Base-by-base conservation (phyloP, 176 grass and related monocot species). In the Rhipidocladum racemiflorum region DNA sequence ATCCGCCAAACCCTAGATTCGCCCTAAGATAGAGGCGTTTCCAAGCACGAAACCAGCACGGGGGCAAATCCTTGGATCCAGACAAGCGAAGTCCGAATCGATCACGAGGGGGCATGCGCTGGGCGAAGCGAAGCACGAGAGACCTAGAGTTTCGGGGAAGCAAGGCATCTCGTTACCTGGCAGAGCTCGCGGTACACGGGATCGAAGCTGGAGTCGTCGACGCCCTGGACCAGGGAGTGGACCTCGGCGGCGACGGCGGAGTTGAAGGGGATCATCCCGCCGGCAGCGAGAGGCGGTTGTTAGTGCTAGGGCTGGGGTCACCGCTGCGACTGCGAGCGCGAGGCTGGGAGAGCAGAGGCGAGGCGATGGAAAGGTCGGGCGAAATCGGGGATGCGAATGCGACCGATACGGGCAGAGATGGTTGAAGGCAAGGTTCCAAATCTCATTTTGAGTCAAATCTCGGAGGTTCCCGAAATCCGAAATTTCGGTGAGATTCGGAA, bases 181-280 rank as follows among this genome's bases (percentile, higher is more conserved):
- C 77, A 89, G 65, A 89, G 88, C 56, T 89, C 83, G 83, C 83
- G 83, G 24, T 64, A 76, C 65, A 81, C 76, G 36, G 77, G 54
- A 7, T 81, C 77, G 72, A 76, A 86, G 89, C 85, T 91, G 80
- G 87, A 90, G 11, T 85, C 87, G 62, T 85, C 85, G 45, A 83
- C 84, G 72, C 67, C 78, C 76, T 87, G 89, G 21, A 95, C 38
- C 82, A 99, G 85, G 34, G 78, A 60, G 70, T 89, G 92, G 43
- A 95, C 88, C 84, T 93, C 87, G 17, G 76, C 87, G 71, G 88
- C 78, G 72, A 96, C 69, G 43, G 85, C 82, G 63, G 85, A 42
- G 62, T 74, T 83, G 50, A 86, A 91, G 20, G 91, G 89, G 65
- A 91, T 75, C 91, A 99, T 94, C 46, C 68, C 77, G 72, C 75